A percentile compares a stretch with the other conserved stretches of the same genome.
These are phyloP conservation scores for Mycogone perniciosa DNA, from an alignment of 2,329 filamentous ascomycete genomes.

Conservation along the genomic window DNA sequence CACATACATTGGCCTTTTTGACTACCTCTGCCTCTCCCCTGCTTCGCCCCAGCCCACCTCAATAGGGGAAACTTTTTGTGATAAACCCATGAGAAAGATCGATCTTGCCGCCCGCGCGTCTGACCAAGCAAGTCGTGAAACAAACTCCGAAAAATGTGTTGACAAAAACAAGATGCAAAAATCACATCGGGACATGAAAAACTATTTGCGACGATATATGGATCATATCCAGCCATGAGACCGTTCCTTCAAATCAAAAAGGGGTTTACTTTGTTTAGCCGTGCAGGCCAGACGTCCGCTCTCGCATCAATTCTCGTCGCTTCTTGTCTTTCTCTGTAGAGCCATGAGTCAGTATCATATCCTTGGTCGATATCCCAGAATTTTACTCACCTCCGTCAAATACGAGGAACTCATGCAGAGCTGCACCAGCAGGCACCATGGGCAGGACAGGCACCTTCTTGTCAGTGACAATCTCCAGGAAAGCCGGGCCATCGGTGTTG, in stretches of 20 bases:
- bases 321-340: constrained; percentile 58
- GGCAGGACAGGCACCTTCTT: constrained; percentile 91
- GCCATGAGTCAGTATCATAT: constrained; percentile 28
- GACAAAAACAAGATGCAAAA: too few relatives aligned
- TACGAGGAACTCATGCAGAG: constrained; percentile 79
- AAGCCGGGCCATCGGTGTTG: constrained; percentile 79
- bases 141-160: too few relatives aligned
- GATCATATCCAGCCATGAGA: neutral
- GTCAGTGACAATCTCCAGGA: constrained; percentile 88
- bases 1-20: too few relatives aligned
- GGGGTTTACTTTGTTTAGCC: constrained; percentile 7
- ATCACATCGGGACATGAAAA: too few relatives aligned
- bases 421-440: constrained; percentile 88
- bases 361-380: neutral
- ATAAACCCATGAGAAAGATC: too few relatives aligned
- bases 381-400: constrained; percentile 28
- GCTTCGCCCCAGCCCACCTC: too few relatives aligned
- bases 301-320: constrained; percentile 59
- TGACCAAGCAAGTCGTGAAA: too few relatives aligned
- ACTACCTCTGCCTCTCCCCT: too few relatives aligned
- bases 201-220: too few relatives aligned
- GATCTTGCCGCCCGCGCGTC: too few relatives aligned
- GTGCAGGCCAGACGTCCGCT: constrained; percentile 52
- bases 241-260: too few relatives aligned
- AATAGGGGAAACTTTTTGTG: too few relatives aligned